Conservation (phyloP, 768 basidiomycete genomes). For the Lentinula edodes region DNA sequence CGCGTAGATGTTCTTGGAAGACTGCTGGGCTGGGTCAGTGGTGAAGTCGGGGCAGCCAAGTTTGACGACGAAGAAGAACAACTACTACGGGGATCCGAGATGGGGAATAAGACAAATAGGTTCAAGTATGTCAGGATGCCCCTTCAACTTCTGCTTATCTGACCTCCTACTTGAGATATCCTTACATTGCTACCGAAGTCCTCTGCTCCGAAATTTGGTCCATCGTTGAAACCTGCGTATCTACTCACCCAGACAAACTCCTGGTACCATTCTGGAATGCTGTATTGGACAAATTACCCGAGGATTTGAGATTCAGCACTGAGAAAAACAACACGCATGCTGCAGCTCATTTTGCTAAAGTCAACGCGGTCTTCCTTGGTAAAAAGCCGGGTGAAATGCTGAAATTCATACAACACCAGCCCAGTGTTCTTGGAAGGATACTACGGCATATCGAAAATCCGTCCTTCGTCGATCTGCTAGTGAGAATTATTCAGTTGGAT, state of each 20-base stretch:
- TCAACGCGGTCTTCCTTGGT: constrained; percentile 81
- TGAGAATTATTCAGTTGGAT: constrained; percentile 86
- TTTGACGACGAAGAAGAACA: constrained; percentile 61
- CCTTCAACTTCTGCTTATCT: constrained; percentile 5
- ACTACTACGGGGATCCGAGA: constrained; percentile 15
- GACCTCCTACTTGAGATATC: constrained; percentile 54
- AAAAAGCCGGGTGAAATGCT: constrained; percentile 96
- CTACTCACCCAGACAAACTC: constrained; percentile 57
- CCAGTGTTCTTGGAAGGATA: constrained; percentile 74
- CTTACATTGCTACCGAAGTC: constrained; percentile 90
- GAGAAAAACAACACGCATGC: constrained; percentile 63
- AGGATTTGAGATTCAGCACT: constrained; percentile 64
- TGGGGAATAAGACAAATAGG: constrained; percentile 13
- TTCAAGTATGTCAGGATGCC: constrained; percentile 63
- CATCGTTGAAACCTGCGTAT: constrained; percentile 85
- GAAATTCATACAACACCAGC: constrained; percentile 81
- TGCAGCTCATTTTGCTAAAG: constrained; percentile 91
- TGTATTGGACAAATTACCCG: constrained; percentile 70
- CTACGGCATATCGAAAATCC: constrained; percentile 84
- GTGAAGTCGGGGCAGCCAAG: constrained; percentile 44
- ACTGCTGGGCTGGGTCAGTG: constrained; percentile 80
- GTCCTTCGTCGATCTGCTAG: constrained; percentile 85
- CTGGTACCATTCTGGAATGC: constrained; percentile 91
- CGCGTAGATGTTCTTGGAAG: constrained; percentile 76
- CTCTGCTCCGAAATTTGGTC: constrained; percentile 95